Evolutionary conservation across 164 flowering plant species (phyloP).

Genomic region (Nymphaea thermarum): DNA sequence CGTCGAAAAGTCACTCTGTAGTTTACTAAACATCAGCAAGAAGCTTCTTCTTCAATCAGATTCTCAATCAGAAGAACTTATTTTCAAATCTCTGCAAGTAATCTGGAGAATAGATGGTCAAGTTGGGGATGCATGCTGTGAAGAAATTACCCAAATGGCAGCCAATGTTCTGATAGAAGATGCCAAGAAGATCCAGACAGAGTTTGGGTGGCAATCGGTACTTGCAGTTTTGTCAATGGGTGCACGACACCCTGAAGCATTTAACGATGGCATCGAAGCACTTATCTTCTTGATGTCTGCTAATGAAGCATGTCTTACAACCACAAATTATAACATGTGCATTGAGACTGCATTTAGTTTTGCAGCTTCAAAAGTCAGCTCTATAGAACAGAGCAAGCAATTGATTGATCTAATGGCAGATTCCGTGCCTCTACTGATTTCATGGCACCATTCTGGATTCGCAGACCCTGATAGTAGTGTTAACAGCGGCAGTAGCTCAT

Average conservation of each 20-base stretch:
- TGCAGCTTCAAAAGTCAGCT: conserved; percentile 55
- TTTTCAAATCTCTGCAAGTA: conserved; percentile 71
- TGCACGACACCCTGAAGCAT: conserved; percentile 62
- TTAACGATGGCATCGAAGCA: conserved; percentile 56
- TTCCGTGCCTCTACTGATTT: conserved; percentile 40
- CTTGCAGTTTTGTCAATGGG: conserved; percentile 52
- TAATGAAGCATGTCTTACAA: conserved; percentile 30
- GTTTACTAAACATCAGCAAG: conserved; percentile 46
- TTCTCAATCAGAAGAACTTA: conserved; percentile 46
- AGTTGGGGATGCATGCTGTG: conserved; percentile 56
- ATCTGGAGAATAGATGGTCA: conserved; percentile 81
- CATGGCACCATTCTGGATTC: conserved; percentile 41
- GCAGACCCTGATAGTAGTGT: conserved; percentile 46
- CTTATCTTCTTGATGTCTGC: conserved; percentile 46
- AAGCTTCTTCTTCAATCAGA: conserved; percentile 36
- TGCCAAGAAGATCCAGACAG: conserved; percentile 51
- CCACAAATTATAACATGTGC: conserved; percentile 46
- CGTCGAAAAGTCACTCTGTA: conserved; percentile 57
- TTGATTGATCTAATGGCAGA: conserved; percentile 58
- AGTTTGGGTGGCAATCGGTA: conserved; percentile 63
- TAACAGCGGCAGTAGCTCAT: conserved; percentile 18
- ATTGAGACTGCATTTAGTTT: conserved; percentile 73
- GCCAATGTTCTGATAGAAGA: conserved; percentile 45
- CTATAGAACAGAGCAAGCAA: conserved; percentile 55
- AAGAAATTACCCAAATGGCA: conserved; percentile 32